Evolutionary conservation across 23 red algal genomes (phyloP), one percentile per base, ranked within the genome.

Genomic region (Chondrus crispus): DNA sequence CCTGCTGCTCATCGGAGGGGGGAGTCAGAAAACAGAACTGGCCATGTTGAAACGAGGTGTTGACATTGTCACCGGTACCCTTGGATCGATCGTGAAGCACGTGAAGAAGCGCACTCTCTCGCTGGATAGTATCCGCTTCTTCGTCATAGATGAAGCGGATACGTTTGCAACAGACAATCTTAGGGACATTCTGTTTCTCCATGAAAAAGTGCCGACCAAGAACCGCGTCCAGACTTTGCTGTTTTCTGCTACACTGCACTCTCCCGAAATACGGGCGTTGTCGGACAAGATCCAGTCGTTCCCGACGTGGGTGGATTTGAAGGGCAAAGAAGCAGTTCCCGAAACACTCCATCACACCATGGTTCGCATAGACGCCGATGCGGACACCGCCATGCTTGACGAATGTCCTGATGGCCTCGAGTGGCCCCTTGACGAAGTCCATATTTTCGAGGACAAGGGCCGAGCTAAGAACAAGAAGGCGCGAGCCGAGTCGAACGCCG

Each of bases 101-200:
- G 89, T 99, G 19, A 89, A 95, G 52, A 87, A 85, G 38, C 93
- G 94, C 29, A 82, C 54, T 8, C 95, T 99, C 41, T 88, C 82
- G 28, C 30, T 99, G 83, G 80, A 92, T 39, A 58, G 58, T 50
- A 91, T 96, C 18, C 84, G 84, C 46, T 93, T 95, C 42, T 84
- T 99, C 63, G 95, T 99, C 52, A 86, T 99, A 2, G 97, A 99
- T 60, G 97, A 99, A 87, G 97, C 97, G 57, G 97, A 99, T 66
- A 88, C 90, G 7, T 89, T 98, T 80, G 75, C 92, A 4, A 57
- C 86, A 40, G 82, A 94, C 74, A 88, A 91, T 60, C 86, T 98
- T 38, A 2, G 74, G 2, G 81, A 93, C 49, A 49, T 98, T 32
- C 45, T 91, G 78, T 75, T 88, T 43, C 69, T 88, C 12, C 68